A percentile compares a stretch with the other conserved stretches of the same genome.
Evolutionary conservation across 2,329 filamentous ascomycete species (phyloP).

Genomic region (Exophiala sp.): DNA sequence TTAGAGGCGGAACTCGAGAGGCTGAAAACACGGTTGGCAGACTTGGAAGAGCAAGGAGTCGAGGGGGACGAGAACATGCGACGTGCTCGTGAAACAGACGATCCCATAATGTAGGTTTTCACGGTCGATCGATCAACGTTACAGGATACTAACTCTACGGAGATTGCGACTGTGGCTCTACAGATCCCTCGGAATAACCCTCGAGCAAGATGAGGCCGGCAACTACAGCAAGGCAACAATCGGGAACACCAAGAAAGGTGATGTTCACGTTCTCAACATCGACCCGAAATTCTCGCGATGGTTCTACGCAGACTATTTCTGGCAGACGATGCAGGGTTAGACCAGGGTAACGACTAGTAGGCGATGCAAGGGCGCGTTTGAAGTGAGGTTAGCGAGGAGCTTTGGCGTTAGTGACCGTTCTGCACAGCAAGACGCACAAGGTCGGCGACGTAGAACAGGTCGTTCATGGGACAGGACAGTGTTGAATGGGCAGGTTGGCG

Average conservation of each 20-base stretch:
- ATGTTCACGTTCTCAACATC: slow-evolving; percentile 91
- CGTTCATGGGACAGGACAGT: no score
- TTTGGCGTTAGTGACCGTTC: background rate
- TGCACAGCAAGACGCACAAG: no score
- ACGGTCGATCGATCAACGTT: no score
- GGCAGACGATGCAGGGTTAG: slow-evolving; percentile 66
- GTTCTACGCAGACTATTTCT: slow-evolving; percentile 95
- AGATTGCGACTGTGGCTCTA: slow-evolving; percentile 83
- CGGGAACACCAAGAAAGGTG: slow-evolving; percentile 75
- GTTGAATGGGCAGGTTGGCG: no score
- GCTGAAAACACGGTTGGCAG: slow-evolving; percentile 66
- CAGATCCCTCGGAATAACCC: slow-evolving; percentile 81
- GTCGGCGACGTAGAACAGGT: no score
- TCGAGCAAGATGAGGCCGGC: slow-evolving; percentile 72
- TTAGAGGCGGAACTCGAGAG: slow-evolving; percentile 71
- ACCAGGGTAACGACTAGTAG: background rate
- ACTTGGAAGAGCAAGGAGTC: slow-evolving; percentile 79
- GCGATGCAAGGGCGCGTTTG: background rate
- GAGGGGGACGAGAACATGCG: slow-evolving; percentile 59
- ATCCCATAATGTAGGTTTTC: slow-evolving; percentile 39
- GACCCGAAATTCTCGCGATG: slow-evolving; percentile 85
- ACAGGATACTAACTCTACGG: slow-evolving; percentile 7
- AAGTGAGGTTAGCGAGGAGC: slow-evolving; percentile 9
- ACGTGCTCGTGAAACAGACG: slow-evolving; percentile 47
- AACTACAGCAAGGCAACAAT: slow-evolving; percentile 83